Base-by-base conservation (phyloP, 805 yeast genomes). In the Wickerhamiella alocasiicola region DNA sequence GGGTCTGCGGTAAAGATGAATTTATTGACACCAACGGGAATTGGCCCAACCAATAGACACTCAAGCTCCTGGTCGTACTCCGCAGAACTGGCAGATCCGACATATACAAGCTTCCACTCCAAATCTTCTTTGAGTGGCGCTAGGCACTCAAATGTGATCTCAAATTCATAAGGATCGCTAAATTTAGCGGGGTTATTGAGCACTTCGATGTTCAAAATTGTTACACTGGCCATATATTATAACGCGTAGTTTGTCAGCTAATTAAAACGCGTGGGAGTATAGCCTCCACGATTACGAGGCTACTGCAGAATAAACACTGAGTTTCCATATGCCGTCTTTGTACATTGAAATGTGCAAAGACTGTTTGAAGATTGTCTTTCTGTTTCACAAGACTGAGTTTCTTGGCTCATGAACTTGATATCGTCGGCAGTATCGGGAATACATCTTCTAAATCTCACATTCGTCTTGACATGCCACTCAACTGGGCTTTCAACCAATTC, bases 21-120 rank as follows among this genome's bases (percentile, higher is more conserved):
- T 60, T 88, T 85, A 57, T 91, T 91, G 30, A 88, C 76, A 1
- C 99, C 99, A 2, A 91, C 94, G 0, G 98, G 99, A 2, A 91
- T 94, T 0, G 99, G 99, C 0, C 99, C 99, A 3, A 91, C 99
- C n/a, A 91, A 64, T 28, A 91, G 76, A 1, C 96, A 85, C 56
- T 91, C 99, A 42, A 91, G 66, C 57, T 87, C 96, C 61, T 91
- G 99, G 59, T 91, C 99, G 53, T 91, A 96, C 48, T 91, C 96
- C 39, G 84, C 60, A 28, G 96, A 84, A 36, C 94, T 72, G 1
- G 96, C 87, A 4, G 95, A 82, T 1, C 99, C 98, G 30, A 91
- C 98, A 52, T 91, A 91, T 1, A 95, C 88, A 44, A 91, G 66
- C 59, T 91, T 91, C 98, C 98, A 91, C 60, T 91, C 98, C 44